Percentiles rank a stretch among this genome's conserved stretches.
These are phyloP conservation scores for Gossypium australe DNA, from an alignment of 345 rosid species.

Conservation along the genomic window DNA sequence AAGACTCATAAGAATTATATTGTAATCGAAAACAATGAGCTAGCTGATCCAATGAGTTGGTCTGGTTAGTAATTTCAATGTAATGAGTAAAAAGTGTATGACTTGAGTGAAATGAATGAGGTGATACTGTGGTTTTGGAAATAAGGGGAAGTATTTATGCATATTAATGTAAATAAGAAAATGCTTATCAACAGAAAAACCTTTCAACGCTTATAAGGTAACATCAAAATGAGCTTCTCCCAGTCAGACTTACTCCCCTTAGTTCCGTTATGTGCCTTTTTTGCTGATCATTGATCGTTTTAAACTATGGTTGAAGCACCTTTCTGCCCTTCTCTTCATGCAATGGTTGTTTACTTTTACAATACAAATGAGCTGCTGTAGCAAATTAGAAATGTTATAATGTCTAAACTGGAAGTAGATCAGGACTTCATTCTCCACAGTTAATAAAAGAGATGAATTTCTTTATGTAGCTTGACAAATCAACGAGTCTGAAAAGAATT, in stretches of 20 bases:
- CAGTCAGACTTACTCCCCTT: background rate
- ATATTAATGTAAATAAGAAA: background rate
- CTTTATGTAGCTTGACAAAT: slow-evolving; percentile 4
- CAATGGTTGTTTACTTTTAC: background rate
- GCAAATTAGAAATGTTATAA: background rate
- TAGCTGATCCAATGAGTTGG: background rate
- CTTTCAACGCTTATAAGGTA: background rate
- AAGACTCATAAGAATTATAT: background rate
- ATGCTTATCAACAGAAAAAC: background rate
- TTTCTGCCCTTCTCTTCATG: background rate
- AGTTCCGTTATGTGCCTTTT: background rate
- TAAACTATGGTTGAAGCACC: background rate
- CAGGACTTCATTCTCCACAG: background rate
- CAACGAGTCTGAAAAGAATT: background rate
- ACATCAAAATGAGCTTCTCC: background rate
- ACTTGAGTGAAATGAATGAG: background rate
- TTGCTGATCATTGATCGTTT: background rate
- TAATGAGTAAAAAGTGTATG: background rate
- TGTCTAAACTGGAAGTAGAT: background rate
- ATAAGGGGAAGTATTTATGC: background rate
- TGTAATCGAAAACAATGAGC: background rate
- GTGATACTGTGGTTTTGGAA: background rate
- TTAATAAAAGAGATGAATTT: background rate
- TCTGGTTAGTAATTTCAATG: background rate
- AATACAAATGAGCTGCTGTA: background rate